phyloP scores from a whole-genome alignment of 2,329 filamentous ascomycete genomes.

The Pseudogymnoascus sp. region DNA sequence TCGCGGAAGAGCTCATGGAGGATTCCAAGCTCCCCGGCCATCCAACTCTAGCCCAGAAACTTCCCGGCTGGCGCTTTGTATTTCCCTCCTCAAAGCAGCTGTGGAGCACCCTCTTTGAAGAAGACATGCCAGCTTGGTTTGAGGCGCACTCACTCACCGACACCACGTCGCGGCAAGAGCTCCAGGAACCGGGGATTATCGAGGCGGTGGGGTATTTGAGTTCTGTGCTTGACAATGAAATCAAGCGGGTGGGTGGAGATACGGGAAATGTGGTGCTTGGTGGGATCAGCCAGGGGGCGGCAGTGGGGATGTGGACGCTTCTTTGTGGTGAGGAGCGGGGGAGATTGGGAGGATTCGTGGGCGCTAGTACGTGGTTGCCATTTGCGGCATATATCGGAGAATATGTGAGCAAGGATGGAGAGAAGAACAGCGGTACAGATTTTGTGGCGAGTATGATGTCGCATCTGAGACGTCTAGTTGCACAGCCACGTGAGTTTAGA shows the following conservation, averaged over 20 bases:
- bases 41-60: conserved; percentile 28
- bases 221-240: conserved; percentile 31
- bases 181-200: conserved; percentile 38
- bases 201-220: conserved; percentile 34
- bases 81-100: conserved; percentile 43
- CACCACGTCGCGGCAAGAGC: conserved; percentile 33
- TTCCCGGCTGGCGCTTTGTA: conserved; percentile 38
- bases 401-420: background rate
- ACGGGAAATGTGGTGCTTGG: conserved; percentile 39
- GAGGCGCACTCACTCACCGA: conserved; percentile 37
- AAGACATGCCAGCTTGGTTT: conserved; percentile 44
- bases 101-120: conserved; percentile 35
- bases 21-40: conserved; percentile 16
- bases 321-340: conserved; percentile 24
- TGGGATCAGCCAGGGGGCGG: conserved; percentile 47
- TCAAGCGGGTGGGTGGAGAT: conserved; percentile 20
- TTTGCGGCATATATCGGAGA: conserved; percentile 32
- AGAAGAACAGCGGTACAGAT: background rate
- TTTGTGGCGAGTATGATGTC: conserved; percentile 1
- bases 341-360: conserved; percentile 36
- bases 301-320: conserved; percentile 36
- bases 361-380: conserved; percentile 41
- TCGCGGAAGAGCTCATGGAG: conserved; percentile 30
- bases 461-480: background rate
- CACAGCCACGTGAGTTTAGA: background rate